Conservation (phyloP, 1,139 yeast genomes). For the Scheffersomyces titani region DNA sequence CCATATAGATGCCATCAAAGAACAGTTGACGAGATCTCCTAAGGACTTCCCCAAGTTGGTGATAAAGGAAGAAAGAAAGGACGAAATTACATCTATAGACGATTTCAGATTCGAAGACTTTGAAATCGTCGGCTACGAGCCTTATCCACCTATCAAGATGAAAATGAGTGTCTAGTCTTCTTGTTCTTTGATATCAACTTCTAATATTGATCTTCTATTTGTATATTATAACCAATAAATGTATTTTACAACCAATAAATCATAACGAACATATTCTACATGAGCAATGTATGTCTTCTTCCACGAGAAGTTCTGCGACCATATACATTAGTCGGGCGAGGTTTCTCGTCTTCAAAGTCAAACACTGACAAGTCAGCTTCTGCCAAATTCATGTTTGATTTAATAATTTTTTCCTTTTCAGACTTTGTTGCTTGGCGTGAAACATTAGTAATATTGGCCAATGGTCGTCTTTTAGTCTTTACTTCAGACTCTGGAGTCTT, state of each 20-base stretch:
- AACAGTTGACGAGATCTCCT: conserved; percentile 76
- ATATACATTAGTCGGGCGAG: conserved; percentile 13
- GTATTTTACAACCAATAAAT: background rate
- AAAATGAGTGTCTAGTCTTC: conserved; percentile 58
- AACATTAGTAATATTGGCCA: conserved; percentile 18
- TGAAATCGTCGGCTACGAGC: conserved; percentile 74
- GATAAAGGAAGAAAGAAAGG: conserved; percentile 57
- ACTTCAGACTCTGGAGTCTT: background rate
- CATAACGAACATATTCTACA: conserved; percentile 2
- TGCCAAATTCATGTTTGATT: conserved; percentile 3
- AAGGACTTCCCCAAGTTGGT: conserved; percentile 74
- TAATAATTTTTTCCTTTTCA: background rate
- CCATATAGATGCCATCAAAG: conserved; percentile 86
- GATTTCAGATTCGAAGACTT: conserved; percentile 90
- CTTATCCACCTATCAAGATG: conserved; percentile 86
- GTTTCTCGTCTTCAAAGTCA: conserved; percentile 26
- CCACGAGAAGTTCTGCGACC: conserved; percentile 8
- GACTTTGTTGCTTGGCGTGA: conserved; percentile 6
- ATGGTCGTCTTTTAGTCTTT: conserved; percentile 18
- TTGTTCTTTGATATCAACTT: background rate
- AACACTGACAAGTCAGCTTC: conserved; percentile 24
- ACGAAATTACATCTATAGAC: conserved; percentile 65
- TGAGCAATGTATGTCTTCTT: conserved; percentile 13
- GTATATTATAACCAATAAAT: conserved; percentile 2
- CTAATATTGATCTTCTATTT: conserved; percentile 1